Evolutionary conservation across 202 grass and related monocot genomes (phyloP), one percentile per base, ranked within the genome.

Genomic region (Zizania palustris): DNA sequence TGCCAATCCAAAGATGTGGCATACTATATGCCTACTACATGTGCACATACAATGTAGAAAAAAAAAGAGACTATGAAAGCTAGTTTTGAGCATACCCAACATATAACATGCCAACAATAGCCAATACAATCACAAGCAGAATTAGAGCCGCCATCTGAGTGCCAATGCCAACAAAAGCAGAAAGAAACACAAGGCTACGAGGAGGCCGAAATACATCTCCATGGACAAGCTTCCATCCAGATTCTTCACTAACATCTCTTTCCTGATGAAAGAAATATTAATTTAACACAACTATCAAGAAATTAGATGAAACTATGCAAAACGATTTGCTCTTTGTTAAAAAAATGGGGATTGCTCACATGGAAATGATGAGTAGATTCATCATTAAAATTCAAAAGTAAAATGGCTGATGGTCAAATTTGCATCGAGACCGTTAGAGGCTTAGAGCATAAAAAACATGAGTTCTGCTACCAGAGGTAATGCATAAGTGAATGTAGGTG

Each of bases 171-270:
- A 99, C 83, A 90, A 99, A 75, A 75, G 96, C 85, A 69, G 89
- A 99, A 67, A 99, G 83, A 73, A 99, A 74, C 70, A 87, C 75
- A 45, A 95, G 53, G 46, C 69, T 81, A 36, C 71, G 45, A 70
- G 96, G 83, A 64, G 96, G 87, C 10, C 96, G 88, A 84, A 98
- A 98, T 58, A 98, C 96, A 92, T 98, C 96, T 80, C 96, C 96
- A 75, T 98, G 96, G 43, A 98, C 91, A 89, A 98, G 87, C 83
- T 98, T 98, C 95, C 95, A 98, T 65, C 95, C 95, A 40, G 95
- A 98, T 92, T 95, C 95, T 75, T 98, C 91, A 75, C 77, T 95
- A 82, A 92, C 95, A 88, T 98, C 95, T 87, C 96, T 86, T 72
- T 98, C 96, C 96, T 95, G 79, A 72, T 33, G 83, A 87, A 68